Percentiles rank a stretch among this genome's conserved stretches.
Evolutionary conservation across 2,329 filamentous ascomycete species (phyloP).

Genomic region (Colletotrichum sidae): DNA sequence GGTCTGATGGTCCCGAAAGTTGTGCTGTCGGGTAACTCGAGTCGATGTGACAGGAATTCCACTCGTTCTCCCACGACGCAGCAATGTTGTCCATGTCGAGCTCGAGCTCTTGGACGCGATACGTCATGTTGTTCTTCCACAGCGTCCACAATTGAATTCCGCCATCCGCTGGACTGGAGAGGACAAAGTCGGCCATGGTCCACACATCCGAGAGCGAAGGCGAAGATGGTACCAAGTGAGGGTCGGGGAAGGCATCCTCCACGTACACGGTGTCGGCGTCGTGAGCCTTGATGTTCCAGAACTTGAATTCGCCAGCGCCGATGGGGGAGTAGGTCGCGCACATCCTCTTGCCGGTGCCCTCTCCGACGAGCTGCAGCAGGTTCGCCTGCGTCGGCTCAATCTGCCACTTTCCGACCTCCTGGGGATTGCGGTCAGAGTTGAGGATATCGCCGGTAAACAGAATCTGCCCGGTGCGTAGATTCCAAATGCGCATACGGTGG

Average conservation of each 20-base stretch:
- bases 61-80: constrained; percentile 73
- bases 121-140: constrained; percentile 87
- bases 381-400: constrained; percentile 84
- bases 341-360: constrained; percentile 62
- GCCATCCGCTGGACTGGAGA: constrained; percentile 67
- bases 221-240: constrained; percentile 73
- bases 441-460: constrained; percentile 83
- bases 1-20: constrained; percentile 70
- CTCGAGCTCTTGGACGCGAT: constrained; percentile 78
- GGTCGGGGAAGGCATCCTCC: constrained; percentile 76
- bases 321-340: constrained; percentile 90
- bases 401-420: constrained; percentile 78
- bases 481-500: constrained; percentile 91
- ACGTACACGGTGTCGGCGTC: constrained; percentile 73
- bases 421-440: constrained; percentile 71
- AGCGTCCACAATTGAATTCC: constrained; percentile 77
- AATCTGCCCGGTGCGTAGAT: constrained; percentile 82
- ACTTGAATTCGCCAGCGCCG: constrained; percentile 91
- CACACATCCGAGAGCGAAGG: constrained; percentile 80
- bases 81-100: constrained; percentile 75
- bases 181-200: constrained; percentile 81
- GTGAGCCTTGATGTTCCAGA: constrained; percentile 81
- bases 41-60: constrained; percentile 77
- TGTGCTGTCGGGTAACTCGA: constrained; percentile 65
- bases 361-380: constrained; percentile 78